Conservation (phyloP, 768 basidiomycete genomes). For the Podaxis sp. region DNA sequence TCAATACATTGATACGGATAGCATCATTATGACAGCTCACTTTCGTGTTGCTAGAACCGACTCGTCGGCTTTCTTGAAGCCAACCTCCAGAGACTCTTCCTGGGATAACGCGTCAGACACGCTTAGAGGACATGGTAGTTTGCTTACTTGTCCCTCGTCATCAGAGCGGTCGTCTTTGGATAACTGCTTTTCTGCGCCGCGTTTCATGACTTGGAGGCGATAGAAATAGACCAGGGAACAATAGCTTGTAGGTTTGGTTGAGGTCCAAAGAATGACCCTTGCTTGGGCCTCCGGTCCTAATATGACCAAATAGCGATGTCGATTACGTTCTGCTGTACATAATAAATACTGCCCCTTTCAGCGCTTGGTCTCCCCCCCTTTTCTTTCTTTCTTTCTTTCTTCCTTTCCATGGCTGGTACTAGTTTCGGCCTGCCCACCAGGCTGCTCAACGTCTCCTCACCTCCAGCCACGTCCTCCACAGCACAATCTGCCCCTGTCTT, state of each 20-base stretch:
- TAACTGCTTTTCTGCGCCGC: conserved; percentile 72
- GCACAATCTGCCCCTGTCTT: neutral
- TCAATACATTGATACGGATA: neutral
- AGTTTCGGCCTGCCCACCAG: conserved; percentile 2
- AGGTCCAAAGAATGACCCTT: neutral
- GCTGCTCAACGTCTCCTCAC: neutral
- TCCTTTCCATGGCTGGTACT: neutral
- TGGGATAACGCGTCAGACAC: conserved; percentile 10
- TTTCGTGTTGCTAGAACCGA: conserved; percentile 50
- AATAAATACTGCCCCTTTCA: neutral
- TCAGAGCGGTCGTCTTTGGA: conserved; percentile 51
- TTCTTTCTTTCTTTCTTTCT: neutral
- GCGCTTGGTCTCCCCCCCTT: neutral
- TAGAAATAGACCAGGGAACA: neutral
- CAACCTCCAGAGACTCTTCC: conserved; percentile 25
- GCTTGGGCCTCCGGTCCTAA: neutral
- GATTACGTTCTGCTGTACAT: neutral
- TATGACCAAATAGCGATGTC: neutral
- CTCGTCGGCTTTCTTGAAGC: conserved; percentile 63
- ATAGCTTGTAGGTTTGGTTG: neutral
- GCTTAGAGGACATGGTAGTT: neutral
- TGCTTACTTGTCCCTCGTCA: conserved; percentile 33
- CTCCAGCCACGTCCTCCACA: neutral
- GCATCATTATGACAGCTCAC: conserved; percentile 38
- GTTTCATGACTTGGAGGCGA: conserved; percentile 48